Conservation (phyloP, 176 grass and related monocot species). For the Tuctoria greenei region DNA sequence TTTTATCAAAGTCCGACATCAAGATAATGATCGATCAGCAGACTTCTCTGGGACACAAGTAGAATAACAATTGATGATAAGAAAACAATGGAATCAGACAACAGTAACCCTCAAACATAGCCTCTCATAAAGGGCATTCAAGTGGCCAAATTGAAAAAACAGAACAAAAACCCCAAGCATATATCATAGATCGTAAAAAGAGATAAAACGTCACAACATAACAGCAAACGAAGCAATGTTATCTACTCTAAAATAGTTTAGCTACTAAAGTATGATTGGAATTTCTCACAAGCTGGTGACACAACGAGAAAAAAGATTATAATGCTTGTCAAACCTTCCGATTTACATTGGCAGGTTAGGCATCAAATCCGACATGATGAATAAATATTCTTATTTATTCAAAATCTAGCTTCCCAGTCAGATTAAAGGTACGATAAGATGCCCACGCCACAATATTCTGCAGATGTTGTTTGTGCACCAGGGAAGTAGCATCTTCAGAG, state of each 20-base stretch:
- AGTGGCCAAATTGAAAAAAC: background rate
- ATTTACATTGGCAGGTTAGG: background rate
- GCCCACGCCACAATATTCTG: conserved; percentile 32
- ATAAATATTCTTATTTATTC: background rate
- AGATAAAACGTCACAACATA: background rate
- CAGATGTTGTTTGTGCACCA: background rate
- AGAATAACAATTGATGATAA: background rate
- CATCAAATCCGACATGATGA: background rate
- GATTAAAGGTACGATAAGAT: conserved; percentile 8
- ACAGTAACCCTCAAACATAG: background rate
- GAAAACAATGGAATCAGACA: background rate
- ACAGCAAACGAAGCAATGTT: background rate
- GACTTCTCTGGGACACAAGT: too few species aligned
- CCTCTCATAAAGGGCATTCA: background rate
- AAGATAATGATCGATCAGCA: too few species aligned
- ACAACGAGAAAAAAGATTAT: background rate
- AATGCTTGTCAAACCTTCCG: background rate
- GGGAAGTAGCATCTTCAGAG: conserved; percentile 37
- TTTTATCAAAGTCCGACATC: too few species aligned
- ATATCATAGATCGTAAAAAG: background rate
- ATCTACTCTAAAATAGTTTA: background rate
- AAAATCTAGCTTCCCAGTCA: background rate
- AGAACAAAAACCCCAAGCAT: background rate
- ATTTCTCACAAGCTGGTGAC: background rate
- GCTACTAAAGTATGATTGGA: background rate